A percentile compares a stretch with the other conserved stretches of the same genome.
Evolutionary conservation across 306 rosid species (phyloP).

Genomic region (Dalbergia cochinchinensis): DNA sequence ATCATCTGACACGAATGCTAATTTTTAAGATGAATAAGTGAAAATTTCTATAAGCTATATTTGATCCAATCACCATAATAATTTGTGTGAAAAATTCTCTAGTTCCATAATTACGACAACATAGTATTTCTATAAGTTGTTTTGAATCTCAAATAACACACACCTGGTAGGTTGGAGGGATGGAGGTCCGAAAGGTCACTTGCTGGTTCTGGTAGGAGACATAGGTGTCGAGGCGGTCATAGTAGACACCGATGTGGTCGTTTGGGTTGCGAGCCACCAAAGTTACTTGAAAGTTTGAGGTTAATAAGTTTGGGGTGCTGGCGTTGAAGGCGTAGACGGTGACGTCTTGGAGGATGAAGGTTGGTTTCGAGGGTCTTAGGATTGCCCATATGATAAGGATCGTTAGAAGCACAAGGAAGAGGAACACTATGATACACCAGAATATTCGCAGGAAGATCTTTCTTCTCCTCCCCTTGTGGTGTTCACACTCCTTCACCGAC

Average conservation of each 20-base stretch:
- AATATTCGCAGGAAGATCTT: slow-evolving; percentile 4
- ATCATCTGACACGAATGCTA: no score
- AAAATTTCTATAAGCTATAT: no score
- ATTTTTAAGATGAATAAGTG: no score
- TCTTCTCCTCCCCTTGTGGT: slow-evolving; percentile 54
- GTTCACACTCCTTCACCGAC: slow-evolving; percentile 68
- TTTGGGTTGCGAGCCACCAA: slow-evolving; percentile 82
- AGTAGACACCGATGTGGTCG: slow-evolving; percentile 83
- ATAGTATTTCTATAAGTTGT: no score
- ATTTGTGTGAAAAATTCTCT: no score
- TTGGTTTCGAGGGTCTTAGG: slow-evolving; percentile 78
- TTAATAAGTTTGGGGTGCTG: slow-evolving; percentile 68
- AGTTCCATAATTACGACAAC: no score
- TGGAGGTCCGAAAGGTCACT: slow-evolving; percentile 68
- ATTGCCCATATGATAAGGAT: slow-evolving; percentile 81
- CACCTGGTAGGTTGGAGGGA: slow-evolving; percentile 75
- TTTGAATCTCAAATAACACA: no score
- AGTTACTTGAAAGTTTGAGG: slow-evolving; percentile 81
- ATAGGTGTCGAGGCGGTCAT: slow-evolving; percentile 80
- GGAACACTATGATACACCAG: slow-evolving; percentile 57
- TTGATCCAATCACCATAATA: no score
- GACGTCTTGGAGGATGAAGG: slow-evolving; percentile 83
- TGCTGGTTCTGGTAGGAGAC: slow-evolving; percentile 75
- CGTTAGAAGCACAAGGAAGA: slow-evolving; percentile 60
- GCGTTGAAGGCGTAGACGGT: slow-evolving; percentile 91